These are phyloP conservation scores for Terana coerulea DNA, from an alignment of 768 basidiomycete genomes.

Conservation along the genomic window DNA sequence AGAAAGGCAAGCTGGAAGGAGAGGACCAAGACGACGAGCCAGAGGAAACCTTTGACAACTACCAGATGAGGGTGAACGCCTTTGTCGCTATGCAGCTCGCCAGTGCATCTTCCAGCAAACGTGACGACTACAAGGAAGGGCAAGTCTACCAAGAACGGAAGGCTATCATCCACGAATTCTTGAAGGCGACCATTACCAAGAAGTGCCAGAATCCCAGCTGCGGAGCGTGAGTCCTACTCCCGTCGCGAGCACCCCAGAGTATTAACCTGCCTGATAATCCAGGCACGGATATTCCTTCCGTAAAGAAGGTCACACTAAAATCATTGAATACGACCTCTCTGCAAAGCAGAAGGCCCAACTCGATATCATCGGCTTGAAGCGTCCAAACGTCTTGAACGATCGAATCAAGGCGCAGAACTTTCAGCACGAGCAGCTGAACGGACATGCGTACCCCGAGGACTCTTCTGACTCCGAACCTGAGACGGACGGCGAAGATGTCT, in stretches of 20 bases:
- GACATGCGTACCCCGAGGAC: slow-evolving; percentile 20
- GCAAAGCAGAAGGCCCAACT: slow-evolving; percentile 69
- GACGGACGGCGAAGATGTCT: slow-evolving; percentile 42
- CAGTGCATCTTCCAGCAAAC: slow-evolving; percentile 47
- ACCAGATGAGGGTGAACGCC: slow-evolving; percentile 56
- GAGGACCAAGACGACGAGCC: slow-evolving; percentile 37
- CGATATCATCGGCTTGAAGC: slow-evolving; percentile 46
- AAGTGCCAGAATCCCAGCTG: slow-evolving; percentile 79
- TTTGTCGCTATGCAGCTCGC: slow-evolving; percentile 55
- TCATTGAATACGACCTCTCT: slow-evolving; percentile 90
- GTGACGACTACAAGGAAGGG: slow-evolving; percentile 87
- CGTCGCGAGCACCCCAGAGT: too few relatives aligned
- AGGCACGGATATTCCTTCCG: slow-evolving; percentile 69
- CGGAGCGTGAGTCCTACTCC: slow-evolving; percentile 50
- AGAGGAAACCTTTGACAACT: slow-evolving; percentile 59
- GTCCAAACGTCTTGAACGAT: slow-evolving; percentile 73
- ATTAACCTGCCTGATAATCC: slow-evolving; percentile 26
- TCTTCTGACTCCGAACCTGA: slow-evolving; percentile 35
- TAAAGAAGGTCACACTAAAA: slow-evolving; percentile 90
- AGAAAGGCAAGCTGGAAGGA: slow-evolving; percentile 36
- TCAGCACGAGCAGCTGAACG: neutral
- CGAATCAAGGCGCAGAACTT: slow-evolving; percentile 15
- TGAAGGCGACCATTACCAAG: slow-evolving; percentile 61
- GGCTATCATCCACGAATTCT: slow-evolving; percentile 75
- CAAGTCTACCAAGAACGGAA: slow-evolving; percentile 86